Evolutionary conservation across 2,329 filamentous ascomycete genomes (phyloP).

Genomic region (Graphilbum ipis-grandicollis): DNA sequence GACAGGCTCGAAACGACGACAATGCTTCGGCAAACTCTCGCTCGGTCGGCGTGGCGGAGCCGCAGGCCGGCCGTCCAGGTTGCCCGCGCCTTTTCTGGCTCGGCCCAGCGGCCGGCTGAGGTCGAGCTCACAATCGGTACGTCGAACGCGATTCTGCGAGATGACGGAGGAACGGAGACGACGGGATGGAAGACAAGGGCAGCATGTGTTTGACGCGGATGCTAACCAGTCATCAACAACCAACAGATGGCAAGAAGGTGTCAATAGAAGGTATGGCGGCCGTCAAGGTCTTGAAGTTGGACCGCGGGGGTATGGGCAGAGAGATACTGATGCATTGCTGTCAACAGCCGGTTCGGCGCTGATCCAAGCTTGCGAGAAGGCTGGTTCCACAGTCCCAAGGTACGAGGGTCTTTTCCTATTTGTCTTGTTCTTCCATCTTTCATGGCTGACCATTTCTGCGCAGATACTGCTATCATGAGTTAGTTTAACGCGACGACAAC

Average conservation of each 20-base stretch:
- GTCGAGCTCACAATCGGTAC: slow-evolving; percentile 92
- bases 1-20: neutral
- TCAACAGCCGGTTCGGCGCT: slow-evolving; percentile 76
- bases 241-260: slow-evolving; percentile 87
- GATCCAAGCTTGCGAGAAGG: slow-evolving; percentile 98
- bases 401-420: too few relatives aligned
- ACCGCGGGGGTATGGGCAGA: neutral
- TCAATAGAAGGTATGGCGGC: slow-evolving; percentile 70
- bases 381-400: slow-evolving; percentile 76
- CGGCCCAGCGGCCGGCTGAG: slow-evolving; percentile 64
- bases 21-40: slow-evolving; percentile 52
- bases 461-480: slow-evolving; percentile 98
- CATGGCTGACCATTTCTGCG: too few relatives aligned
- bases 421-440: too few relatives aligned
- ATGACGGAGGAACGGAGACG: slow-evolving; percentile 1
- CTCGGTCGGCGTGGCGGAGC: slow-evolving; percentile 51
- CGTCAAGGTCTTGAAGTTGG: slow-evolving; percentile 4
- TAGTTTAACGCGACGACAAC: neutral
- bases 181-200: too few relatives aligned
- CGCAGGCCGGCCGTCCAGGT: slow-evolving; percentile 39
- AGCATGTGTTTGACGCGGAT: too few relatives aligned
- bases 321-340: slow-evolving; percentile 6
- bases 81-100: slow-evolving; percentile 68
- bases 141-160: slow-evolving; percentile 13
- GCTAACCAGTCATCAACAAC: slow-evolving; percentile 14